Evolutionary conservation across 768 basidiomycete genomes (phyloP).

Genomic region (Terana coerulea): DNA sequence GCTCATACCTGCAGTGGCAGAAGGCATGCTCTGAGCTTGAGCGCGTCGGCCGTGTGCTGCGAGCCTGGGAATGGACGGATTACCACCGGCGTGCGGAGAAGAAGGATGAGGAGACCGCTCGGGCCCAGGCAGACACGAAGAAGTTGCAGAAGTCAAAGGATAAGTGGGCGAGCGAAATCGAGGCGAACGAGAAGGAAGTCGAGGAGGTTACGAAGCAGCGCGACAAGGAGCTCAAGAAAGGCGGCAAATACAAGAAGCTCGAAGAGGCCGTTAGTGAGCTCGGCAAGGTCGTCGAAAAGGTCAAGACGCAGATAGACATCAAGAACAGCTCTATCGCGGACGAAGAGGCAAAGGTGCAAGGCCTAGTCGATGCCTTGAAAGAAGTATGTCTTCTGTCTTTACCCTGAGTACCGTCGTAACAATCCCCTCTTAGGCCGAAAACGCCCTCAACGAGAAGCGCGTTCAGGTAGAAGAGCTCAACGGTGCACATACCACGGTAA

Average conservation of each 20-base stretch:
- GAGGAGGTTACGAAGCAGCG: constrained; percentile 66
- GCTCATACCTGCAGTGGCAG: constrained; percentile 84
- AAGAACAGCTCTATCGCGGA: constrained; percentile 72
- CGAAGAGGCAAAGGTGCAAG: constrained; percentile 60
- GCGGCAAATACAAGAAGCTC: constrained; percentile 85
- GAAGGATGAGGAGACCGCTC: constrained; percentile 54
- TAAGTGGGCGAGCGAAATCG: constrained; percentile 48
- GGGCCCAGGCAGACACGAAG: constrained; percentile 46
- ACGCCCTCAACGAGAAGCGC: constrained; percentile 55
- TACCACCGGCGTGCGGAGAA: constrained; percentile 45
- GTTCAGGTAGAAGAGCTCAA: constrained; percentile 53
- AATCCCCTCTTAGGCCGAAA: constrained; percentile 45
- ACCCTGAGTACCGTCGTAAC: neutral
- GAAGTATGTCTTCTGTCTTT: constrained; percentile 44
- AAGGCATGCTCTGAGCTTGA: constrained; percentile 88
- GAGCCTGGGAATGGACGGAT: constrained; percentile 87
- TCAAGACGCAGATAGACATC: constrained; percentile 83
- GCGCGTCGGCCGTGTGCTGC: constrained; percentile 71
- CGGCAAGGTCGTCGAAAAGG: constrained; percentile 77
- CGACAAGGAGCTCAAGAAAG: constrained; percentile 87
- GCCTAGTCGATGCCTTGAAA: constrained; percentile 50
- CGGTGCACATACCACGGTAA: constrained; percentile 54
- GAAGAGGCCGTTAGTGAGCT: constrained; percentile 76
- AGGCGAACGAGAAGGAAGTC: constrained; percentile 64
- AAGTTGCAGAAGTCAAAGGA: constrained; percentile 44